These are phyloP conservation scores for Colletotrichum abscissum DNA, from an alignment of 2,329 filamentous ascomycete genomes.

Conservation along the genomic window DNA sequence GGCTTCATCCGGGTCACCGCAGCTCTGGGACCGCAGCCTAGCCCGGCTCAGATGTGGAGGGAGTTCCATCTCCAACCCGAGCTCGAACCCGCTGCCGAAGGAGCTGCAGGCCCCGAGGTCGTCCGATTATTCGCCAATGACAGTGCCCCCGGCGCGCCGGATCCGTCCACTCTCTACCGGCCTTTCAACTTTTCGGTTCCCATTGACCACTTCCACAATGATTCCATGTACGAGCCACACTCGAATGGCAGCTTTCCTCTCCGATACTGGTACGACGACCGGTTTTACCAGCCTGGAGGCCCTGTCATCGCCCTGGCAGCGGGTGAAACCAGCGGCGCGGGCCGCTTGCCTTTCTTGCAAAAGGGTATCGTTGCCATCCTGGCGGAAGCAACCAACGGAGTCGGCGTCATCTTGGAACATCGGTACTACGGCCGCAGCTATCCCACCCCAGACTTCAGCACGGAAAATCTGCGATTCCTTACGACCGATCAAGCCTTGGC, in stretches of 20 bases:
- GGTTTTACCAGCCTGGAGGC: conserved; percentile 79
- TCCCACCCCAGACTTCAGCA: conserved; percentile 73
- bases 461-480: conserved; percentile 80
- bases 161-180: conserved; percentile 44
- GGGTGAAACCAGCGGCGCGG: conserved; percentile 74
- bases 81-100: neutral
- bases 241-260: conserved; percentile 74
- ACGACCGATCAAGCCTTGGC: conserved; percentile 86
- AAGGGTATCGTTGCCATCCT: conserved; percentile 82
- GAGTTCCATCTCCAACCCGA: neutral
- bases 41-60: conserved; percentile 19
- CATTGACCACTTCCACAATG: conserved; percentile 87
- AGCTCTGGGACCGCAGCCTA: conserved; percentile 25
- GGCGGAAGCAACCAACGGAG: conserved; percentile 75
- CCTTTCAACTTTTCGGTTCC: conserved; percentile 58
- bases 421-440: conserved; percentile 86
- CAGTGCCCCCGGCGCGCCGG: neutral
- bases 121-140: neutral
- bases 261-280: conserved; percentile 86
- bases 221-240: conserved; percentile 82
- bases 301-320: conserved; percentile 82
- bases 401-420: conserved; percentile 87
- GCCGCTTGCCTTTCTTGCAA: conserved; percentile 75
- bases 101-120: neutral
- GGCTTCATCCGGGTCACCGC: conserved; percentile 4